These are phyloP conservation scores for Nannochloris sp. DNA, from an alignment of 139 green algal genomes.

Conservation along the genomic window DNA sequence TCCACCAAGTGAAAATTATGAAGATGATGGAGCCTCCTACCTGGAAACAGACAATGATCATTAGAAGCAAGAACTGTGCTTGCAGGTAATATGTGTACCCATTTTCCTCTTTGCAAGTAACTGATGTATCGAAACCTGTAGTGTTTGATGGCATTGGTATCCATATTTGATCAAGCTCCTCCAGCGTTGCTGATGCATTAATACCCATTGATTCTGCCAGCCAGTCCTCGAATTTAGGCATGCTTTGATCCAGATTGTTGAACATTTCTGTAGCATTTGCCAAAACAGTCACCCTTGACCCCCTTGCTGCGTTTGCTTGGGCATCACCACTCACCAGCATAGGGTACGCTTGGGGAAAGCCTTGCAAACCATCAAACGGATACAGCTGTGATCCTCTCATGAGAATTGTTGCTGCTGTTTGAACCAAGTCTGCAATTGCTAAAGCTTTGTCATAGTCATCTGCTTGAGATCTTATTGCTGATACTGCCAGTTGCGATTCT, in stretches of 20 bases:
- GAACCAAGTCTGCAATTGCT: constrained; percentile 28
- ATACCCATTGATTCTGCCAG: constrained; percentile 26
- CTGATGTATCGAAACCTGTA: constrained; percentile 9
- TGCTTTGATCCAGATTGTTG: constrained; percentile 10
- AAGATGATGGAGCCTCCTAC: constrained; percentile 14
- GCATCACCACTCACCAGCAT: constrained; percentile 17
- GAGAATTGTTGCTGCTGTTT: constrained; percentile 28
- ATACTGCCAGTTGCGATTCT: constrained; percentile 14
- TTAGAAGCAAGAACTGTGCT: constrained; percentile 11
- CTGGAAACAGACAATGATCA: constrained; percentile 12
- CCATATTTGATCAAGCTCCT: constrained; percentile 8
- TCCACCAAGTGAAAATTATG: constrained; percentile 12
- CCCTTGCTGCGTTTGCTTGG: constrained; percentile 1
- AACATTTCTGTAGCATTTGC: constrained; percentile 19
- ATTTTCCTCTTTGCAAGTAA: constrained; percentile 14
- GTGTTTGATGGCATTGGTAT: constrained; percentile 14
- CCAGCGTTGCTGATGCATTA: constrained; percentile 19
- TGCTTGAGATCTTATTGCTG: constrained; percentile 19
- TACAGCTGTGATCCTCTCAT: constrained; percentile 12
- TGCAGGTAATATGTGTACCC: constrained; percentile 18
- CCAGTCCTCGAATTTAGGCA: constrained; percentile 12
- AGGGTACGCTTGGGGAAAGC: constrained; percentile 3
- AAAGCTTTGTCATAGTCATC: constrained; percentile 29
- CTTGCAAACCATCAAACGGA: constrained; percentile 13
- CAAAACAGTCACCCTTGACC: constrained; percentile 12